Evolutionary conservation across 1,284 basidiomycete genomes (phyloP).

Genomic region (Gomphus bonarii): DNA sequence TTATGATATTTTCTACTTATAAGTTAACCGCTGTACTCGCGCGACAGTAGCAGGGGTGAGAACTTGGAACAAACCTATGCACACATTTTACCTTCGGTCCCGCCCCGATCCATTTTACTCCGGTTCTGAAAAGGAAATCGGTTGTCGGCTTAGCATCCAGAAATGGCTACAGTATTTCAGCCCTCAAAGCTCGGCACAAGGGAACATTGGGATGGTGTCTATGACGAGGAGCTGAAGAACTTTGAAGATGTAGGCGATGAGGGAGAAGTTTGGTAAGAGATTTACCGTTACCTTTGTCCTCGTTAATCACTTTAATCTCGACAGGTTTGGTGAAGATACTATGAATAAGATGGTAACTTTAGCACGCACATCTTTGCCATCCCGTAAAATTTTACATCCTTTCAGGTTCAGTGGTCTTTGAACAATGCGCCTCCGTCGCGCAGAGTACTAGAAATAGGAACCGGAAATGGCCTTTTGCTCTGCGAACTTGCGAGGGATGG

Average conservation of each 20-base stretch:
- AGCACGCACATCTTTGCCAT: not conserved
- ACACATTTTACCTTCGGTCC: too few species aligned
- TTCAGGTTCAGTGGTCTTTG: constrained; percentile 41
- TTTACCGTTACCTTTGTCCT: not conserved
- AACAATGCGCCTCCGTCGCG: constrained; percentile 37
- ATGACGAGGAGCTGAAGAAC: constrained; percentile 61
- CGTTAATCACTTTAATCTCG: not conserved
- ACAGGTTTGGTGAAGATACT: constrained; percentile 77
- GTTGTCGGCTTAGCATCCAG: constrained; percentile 3
- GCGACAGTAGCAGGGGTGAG: too few species aligned
- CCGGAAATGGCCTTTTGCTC: constrained; percentile 78
- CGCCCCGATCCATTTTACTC: too few species aligned
- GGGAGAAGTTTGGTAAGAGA: constrained; percentile 73
- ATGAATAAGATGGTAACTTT: constrained; percentile 65
- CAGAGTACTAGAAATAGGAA: constrained; percentile 64
- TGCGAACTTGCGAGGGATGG: constrained; percentile 64
- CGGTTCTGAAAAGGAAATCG: too few species aligned
- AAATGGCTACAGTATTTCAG: too few species aligned
- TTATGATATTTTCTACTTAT: too few species aligned
- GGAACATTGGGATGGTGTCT: constrained; percentile 61
- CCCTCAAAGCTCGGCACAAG: constrained; percentile 67
- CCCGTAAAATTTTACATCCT: not conserved
- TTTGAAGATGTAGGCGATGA: constrained; percentile 81
- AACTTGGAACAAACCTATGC: too few species aligned
- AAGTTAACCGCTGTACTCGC: too few species aligned